Percentiles rank a stretch among this genome's conserved stretches.
phyloP scores from a whole-genome alignment of 192 early-diverging fungal genomes.

The Coemansia sp. region DNA sequence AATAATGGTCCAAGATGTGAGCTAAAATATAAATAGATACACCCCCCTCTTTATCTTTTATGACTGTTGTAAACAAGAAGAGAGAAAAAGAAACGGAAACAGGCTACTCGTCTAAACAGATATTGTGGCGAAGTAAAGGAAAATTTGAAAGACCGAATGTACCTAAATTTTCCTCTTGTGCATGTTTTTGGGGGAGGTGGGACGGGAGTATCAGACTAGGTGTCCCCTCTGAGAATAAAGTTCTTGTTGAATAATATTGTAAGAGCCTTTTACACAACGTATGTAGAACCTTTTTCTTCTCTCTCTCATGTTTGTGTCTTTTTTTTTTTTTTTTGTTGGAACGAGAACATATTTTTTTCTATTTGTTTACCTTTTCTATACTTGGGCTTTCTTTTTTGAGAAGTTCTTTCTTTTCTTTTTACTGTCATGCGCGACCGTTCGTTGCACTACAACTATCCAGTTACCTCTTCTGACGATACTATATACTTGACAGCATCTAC shows the following conservation, averaged over 20 bases:
- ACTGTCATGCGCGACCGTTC: constrained; percentile 17
- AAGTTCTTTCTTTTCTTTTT: not conserved
- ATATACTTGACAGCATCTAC: constrained; percentile 18
- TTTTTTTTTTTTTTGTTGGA: not conserved
- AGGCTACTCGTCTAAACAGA: not conserved
- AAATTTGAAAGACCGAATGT: not conserved
- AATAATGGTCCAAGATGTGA: constrained; percentile 2
- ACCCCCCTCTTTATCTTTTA: not conserved
- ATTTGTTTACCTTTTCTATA: constrained; percentile 4
- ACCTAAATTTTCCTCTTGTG: not conserved
- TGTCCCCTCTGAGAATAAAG: not conserved
- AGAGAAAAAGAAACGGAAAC: constrained; percentile 10
- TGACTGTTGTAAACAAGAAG: not conserved
- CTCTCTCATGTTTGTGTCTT: not conserved
- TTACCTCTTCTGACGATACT: constrained; percentile 34
- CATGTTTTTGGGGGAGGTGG: not conserved
- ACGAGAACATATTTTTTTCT: not conserved
- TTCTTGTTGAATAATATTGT: not conserved
- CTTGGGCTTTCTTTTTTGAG: not conserved
- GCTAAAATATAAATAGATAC: constrained; percentile 9
- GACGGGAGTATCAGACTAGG: not conserved
- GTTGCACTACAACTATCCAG: constrained; percentile 17
- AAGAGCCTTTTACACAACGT: not conserved
- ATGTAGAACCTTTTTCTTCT: not conserved
- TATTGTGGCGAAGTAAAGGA: constrained; percentile 8